phyloP scores from a whole-genome alignment of 2,329 filamentous ascomycete genomes.

The Phyllosticta citriasiana region DNA sequence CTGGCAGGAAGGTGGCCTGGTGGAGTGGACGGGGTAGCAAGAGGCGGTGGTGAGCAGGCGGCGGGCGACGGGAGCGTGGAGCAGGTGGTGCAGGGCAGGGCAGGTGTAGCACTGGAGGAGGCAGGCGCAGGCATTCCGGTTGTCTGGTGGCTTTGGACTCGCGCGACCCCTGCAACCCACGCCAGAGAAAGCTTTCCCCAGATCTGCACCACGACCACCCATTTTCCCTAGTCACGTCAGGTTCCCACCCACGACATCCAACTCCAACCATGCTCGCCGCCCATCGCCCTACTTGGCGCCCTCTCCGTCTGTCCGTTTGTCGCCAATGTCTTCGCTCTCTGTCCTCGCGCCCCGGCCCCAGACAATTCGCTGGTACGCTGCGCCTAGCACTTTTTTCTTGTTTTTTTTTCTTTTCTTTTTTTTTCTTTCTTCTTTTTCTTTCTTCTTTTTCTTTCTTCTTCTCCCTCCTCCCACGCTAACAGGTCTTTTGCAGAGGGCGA shows the following conservation, averaged over 20 bases:
- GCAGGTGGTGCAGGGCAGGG: not conserved
- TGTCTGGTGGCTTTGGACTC: not conserved
- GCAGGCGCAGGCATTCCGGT: not conserved
- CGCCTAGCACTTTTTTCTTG: not conserved
- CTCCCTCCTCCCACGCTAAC: slow-evolving; percentile 13
- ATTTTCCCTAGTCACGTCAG: no score
- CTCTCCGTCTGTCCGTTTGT: not conserved
- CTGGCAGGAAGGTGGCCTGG: not conserved
- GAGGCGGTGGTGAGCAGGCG: not conserved
- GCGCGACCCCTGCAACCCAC: not conserved
- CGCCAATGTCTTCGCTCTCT: slow-evolving; percentile 9
- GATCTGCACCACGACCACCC: slow-evolving; percentile 4
- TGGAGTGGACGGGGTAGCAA: not conserved
- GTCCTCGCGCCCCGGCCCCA: not conserved
- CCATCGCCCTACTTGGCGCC: not conserved
- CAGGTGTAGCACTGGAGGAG: not conserved
- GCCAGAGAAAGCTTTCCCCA: not conserved
- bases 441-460: not conserved
- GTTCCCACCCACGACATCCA: no score
- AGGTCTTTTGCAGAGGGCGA: slow-evolving; percentile 23
- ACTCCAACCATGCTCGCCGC: not conserved
- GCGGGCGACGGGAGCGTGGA: not conserved
- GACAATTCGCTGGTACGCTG: slow-evolving; percentile 9
- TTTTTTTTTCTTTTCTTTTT: slow-evolving; percentile 10
- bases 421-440: slow-evolving; percentile 10